A percentile compares a stretch with the other conserved stretches of the same genome.
phyloP scores from a whole-genome alignment of 495 filamentous ascomycete species.

The Aspergillus egyptiacus region DNA sequence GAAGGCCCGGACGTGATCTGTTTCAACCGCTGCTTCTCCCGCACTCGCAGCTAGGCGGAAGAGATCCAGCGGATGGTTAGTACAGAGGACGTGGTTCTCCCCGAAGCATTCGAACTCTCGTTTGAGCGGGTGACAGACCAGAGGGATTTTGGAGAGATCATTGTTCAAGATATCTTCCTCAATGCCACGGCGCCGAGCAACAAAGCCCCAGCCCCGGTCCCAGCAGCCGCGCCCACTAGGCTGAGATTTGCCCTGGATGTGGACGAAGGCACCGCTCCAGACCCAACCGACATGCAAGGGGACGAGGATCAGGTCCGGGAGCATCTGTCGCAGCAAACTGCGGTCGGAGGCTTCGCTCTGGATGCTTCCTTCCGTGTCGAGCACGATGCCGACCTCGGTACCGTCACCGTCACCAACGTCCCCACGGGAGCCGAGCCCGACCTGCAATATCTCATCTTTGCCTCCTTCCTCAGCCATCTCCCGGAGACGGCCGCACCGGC shows the following conservation, averaged over 20 bases:
- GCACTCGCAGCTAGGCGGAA: not conserved
- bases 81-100: too few relatives aligned
- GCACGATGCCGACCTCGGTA: slow-evolving; percentile 4
- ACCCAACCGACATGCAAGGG: too few relatives aligned
- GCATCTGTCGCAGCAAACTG: slow-evolving; percentile 11
- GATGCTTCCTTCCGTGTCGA: slow-evolving; percentile 11
- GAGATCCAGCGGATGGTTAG: not conserved
- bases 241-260: too few relatives aligned
- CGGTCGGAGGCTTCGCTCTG: slow-evolving; percentile 6
- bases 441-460: slow-evolving; percentile 17
- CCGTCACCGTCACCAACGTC: slow-evolving; percentile 15
- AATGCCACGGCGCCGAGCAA: too few relatives aligned
- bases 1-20: slow-evolving; percentile 12
- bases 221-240: too few relatives aligned
- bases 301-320: too few relatives aligned
- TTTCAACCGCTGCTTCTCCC: slow-evolving; percentile 19
- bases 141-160: not conserved
- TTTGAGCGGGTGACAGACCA: not conserved
- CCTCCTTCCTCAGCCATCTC: slow-evolving; percentile 14
- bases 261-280: too few relatives aligned
- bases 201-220: too few relatives aligned
- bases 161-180: too few relatives aligned
- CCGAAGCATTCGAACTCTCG: too few relatives aligned
- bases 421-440: slow-evolving; percentile 7
- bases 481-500: not conserved